Base-by-base conservation (phyloP, 495 filamentous ascomycete species). In the Penicillium longicatenatum region DNA sequence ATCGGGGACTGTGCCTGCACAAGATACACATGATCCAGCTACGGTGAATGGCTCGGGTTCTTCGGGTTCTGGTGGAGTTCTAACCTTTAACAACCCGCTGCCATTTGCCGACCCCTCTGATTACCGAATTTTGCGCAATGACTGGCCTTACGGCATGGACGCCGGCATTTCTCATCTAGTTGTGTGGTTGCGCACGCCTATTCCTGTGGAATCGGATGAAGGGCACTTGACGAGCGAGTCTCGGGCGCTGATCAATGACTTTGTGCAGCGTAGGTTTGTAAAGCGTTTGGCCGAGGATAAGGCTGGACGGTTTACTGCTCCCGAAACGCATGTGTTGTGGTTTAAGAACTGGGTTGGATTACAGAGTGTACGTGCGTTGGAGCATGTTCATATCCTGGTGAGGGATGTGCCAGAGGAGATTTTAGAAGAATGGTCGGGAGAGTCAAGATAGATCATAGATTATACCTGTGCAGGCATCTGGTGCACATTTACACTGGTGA, bases 311-410 rank as follows among this genome's bases (percentile, higher is more conserved):
- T 65, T 69, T 74, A 72, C 56, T 6, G 64, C 69, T 47, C 63
- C 72, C 29, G 72, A 78, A 24, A 79, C 84, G 6, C 83, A 81
- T 57, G 90, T 96, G 58, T 57, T 92, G 63, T 97, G 90, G 89
- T 96, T 96, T 67, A 96, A 96, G 81, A 97, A 97, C 66, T 95
- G 90, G 89, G 85, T 85, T 49, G 83, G 83, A n/a, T 70, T 96
- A 67, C 92, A 96, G 76, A 95, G 91, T 69, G 91, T 97, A 48
- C 77, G 88, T 50, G 82, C 85, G 7, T 72, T 96, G 55, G 92
- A 96, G 63, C 92, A 90, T 78, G 75, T 91, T 6, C 87, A 90
- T 79, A 76, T 91, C 14, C 70, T 92, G 56, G 75, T 92, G 14
- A 80, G 75, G 55, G 84, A 83, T 71, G 83, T 85, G 30, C 82